Conservation (phyloP, 2,329 filamentous ascomycete genomes). For the Penicillium sclerotiorum region DNA sequence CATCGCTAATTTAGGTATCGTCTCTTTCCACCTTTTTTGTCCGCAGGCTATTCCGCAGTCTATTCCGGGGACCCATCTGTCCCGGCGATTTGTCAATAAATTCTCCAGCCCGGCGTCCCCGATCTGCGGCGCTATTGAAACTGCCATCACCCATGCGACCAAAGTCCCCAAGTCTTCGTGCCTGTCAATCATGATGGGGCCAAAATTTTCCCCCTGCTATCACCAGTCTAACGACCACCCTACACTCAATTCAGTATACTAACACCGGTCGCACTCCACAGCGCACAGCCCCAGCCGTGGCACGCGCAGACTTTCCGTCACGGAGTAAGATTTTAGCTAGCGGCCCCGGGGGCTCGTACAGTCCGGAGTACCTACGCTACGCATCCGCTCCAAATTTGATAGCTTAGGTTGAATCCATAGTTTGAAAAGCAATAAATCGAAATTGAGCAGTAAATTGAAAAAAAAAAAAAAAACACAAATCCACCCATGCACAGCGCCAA, state of each 20-base stretch:
- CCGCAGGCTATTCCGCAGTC: too few species aligned
- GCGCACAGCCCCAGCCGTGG: slow-evolving; percentile 12
- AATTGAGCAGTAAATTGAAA: neutral
- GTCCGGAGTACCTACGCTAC: too few species aligned
- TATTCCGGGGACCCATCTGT: slow-evolving; percentile 2
- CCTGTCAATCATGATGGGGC: too few species aligned
- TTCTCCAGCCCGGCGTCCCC: slow-evolving; percentile 16
- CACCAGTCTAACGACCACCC: neutral
- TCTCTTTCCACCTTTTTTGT: too few species aligned
- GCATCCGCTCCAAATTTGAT: too few species aligned
- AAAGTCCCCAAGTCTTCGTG: slow-evolving; percentile 19
- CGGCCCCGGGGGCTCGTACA: too few species aligned
- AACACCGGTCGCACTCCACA: slow-evolving; percentile 2
- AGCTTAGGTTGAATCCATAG: too few species aligned
- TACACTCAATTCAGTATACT: slow-evolving; percentile 1
- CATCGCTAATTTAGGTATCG: neutral
- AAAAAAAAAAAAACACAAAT: neutral
- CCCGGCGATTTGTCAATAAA: slow-evolving; percentile 19
- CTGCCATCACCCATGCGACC: slow-evolving; percentile 16
- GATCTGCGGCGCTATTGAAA: slow-evolving; percentile 31
- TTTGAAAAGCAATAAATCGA: slow-evolving; percentile 12
- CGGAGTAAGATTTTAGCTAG: neutral
- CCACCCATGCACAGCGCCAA: neutral
- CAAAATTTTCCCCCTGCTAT: too few species aligned
- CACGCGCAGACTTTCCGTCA: neutral